A percentile compares a stretch with the other conserved stretches of the same genome.
Conservation (phyloP, 345 rosid genomes). For the Eutrema japonicum region DNA sequence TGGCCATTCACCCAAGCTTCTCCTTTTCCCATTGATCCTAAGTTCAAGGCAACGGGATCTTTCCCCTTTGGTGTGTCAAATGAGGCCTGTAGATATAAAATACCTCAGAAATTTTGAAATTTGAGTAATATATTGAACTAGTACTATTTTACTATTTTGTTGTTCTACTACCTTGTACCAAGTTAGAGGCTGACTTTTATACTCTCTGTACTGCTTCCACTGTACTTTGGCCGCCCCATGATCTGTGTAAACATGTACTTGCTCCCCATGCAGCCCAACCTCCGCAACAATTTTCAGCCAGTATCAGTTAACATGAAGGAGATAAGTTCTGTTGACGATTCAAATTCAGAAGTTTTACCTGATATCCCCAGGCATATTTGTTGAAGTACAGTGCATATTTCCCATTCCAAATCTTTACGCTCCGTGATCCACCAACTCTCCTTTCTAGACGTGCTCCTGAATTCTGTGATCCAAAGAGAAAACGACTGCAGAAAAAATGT, state of each 20-base stretch:
- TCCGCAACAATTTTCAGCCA: slow-evolving; percentile 34
- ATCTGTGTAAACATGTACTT: slow-evolving; percentile 50
- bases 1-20: slow-evolving; percentile 85
- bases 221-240: slow-evolving; percentile 49
- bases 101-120: slow-evolving; percentile 13
- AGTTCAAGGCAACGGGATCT: slow-evolving; percentile 66
- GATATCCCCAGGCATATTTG: slow-evolving; percentile 70
- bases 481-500: slow-evolving; percentile 10
- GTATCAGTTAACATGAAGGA: slow-evolving; percentile 33
- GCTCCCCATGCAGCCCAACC: slow-evolving; percentile 81
- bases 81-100: slow-evolving; percentile 45
- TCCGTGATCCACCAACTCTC: slow-evolving; percentile 57
- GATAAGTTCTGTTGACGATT: slow-evolving; percentile 14
- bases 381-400: slow-evolving; percentile 43
- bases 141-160: slow-evolving; percentile 3
- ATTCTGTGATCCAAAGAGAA: slow-evolving; percentile 46
- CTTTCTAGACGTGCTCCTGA: slow-evolving; percentile 74
- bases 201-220: slow-evolving; percentile 55
- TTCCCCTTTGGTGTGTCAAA: slow-evolving; percentile 67
- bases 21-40: slow-evolving; percentile 80
- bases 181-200: slow-evolving; percentile 52
- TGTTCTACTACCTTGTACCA: slow-evolving; percentile 79
- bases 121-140: slow-evolving; percentile 19
- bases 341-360: slow-evolving; percentile 47
- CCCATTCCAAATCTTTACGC: slow-evolving; percentile 47